Base-by-base conservation (phyloP, 2,329 filamentous ascomycete species). In the Teratosphaeria viscida region DNA sequence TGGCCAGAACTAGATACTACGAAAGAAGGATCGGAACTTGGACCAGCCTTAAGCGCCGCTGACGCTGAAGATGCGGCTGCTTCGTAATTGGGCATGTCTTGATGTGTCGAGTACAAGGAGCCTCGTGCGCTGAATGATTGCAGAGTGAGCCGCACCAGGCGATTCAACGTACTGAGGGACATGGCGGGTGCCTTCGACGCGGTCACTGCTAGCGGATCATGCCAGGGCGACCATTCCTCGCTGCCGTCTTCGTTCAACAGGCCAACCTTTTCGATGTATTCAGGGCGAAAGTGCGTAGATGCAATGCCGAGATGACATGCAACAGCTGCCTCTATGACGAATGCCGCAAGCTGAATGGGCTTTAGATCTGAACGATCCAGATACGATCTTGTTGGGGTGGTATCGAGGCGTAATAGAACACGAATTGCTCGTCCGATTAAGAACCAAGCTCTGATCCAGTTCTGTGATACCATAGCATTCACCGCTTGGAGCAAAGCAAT, bases 171-270 rank as follows among this genome's bases (percentile, higher is more conserved):
- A 66, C 81, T 83, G 26, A 81, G 70, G 26, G 66, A 68, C 58
- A 68, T 67, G 29, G 59, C 68, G 62, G 62, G 75, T 62, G 63
- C 74, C 71, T 59, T 77, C 65, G 53, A 55, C 12, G 60, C 52
- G 23, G 55, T 59, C 27, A 54, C 53, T 34, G 39, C 37, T 5
- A 64, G 57, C 27, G 70, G 69, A 56, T 84, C 81, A 19, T 78
- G 77, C 87, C 87, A 90, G 1, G 85, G 83, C 64, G 87, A 84
- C 87, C 87, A 90, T 73, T 90, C 86, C 67, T 90, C 87, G 23
- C 86, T 74, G 1, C 85, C 85, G 65, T 88, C 84, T 70, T 88
- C 85, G 29, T 82, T 78, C 2, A 87, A 74, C 2, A 32, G 29
- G 14, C 57, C 57, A 16, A 59, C 12, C 43, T 72, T 70, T n/a